Percentiles rank a stretch among this genome's conserved stretches.
Conservation (phyloP, 73 alveolate species). For the Paramecium primaurelia region DNA sequence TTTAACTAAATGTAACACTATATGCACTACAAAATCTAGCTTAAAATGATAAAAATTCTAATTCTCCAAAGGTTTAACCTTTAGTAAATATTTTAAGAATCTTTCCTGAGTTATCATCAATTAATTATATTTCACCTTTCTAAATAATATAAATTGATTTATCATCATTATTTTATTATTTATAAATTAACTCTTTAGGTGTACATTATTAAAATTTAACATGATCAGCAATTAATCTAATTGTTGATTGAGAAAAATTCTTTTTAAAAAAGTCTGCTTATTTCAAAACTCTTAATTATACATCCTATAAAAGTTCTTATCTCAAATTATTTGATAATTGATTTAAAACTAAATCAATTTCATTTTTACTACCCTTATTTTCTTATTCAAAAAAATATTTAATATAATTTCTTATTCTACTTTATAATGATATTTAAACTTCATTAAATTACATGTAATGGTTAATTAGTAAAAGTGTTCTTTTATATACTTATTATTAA, state of each 20-base stretch:
- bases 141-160: not conserved
- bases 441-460: not conserved
- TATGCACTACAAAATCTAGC: not conserved
- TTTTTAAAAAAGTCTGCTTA: not conserved
- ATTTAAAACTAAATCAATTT: constrained; percentile 3
- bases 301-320: not conserved
- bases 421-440: not conserved
- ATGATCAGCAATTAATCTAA: not conserved
- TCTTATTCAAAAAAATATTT: constrained; percentile 1
- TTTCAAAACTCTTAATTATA: not conserved
- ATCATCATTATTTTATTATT: not conserved
- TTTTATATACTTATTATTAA: not conserved
- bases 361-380: not conserved
- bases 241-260: constrained; percentile 19
- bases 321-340: not conserved
- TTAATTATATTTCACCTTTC: not conserved
- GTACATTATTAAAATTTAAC: not conserved
- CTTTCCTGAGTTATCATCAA: constrained; percentile 12
- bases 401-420: constrained; percentile 19
- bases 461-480: not conserved
- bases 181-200: not conserved
- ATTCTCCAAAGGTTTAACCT: constrained; percentile 20
- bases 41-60: not conserved
- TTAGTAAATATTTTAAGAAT: not conserved
- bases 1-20: not conserved